A percentile compares a stretch with the other conserved stretches of the same genome.
These are phyloP conservation scores for Cutaneotrichosporon mucoides DNA, from an alignment of 1,284 basidiomycete genomes.

Conservation along the genomic window DNA sequence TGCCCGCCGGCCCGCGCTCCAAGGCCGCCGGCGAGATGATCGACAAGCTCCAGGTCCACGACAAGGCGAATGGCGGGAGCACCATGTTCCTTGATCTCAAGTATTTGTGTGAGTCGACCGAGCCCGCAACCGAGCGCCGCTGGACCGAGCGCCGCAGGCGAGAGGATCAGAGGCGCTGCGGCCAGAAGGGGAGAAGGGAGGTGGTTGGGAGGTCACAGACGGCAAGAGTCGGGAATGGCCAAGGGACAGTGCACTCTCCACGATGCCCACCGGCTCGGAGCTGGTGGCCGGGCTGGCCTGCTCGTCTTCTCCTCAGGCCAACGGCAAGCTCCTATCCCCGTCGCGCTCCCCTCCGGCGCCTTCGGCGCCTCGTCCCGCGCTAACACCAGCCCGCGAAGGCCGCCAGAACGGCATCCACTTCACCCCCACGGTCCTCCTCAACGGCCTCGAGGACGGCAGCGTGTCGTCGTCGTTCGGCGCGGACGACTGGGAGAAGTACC, in stretches of 20 bases:
- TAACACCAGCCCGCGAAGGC: constrained; percentile 64
- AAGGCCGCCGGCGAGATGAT: constrained; percentile 33
- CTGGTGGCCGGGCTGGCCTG: not conserved
- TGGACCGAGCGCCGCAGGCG: no score
- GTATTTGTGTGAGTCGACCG: constrained; percentile 12
- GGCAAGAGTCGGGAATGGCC: no score
- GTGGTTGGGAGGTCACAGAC: no score
- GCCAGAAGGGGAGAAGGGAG: no score
- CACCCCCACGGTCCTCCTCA: constrained; percentile 80
- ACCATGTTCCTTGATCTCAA: constrained; percentile 33
- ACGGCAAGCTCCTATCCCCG: no score
- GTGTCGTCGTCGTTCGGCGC: constrained; percentile 79
- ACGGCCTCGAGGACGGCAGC: constrained; percentile 73
- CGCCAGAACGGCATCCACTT: constrained; percentile 90
- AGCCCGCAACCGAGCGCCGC: no score
- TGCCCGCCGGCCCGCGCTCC: constrained; percentile 27
- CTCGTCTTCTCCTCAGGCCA: no score
- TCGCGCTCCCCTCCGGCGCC: no score
- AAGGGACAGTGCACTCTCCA: no score
- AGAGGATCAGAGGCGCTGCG: no score
- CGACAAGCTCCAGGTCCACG: constrained; percentile 32
- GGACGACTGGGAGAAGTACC: constrained; percentile 79
- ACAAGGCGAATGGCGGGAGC: constrained; percentile 51
- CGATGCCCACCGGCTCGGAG: no score
- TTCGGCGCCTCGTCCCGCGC: not conserved